Evolutionary conservation across 306 rosid species (phyloP).

Genomic region (Cotoneaster glaucophyllus): DNA sequence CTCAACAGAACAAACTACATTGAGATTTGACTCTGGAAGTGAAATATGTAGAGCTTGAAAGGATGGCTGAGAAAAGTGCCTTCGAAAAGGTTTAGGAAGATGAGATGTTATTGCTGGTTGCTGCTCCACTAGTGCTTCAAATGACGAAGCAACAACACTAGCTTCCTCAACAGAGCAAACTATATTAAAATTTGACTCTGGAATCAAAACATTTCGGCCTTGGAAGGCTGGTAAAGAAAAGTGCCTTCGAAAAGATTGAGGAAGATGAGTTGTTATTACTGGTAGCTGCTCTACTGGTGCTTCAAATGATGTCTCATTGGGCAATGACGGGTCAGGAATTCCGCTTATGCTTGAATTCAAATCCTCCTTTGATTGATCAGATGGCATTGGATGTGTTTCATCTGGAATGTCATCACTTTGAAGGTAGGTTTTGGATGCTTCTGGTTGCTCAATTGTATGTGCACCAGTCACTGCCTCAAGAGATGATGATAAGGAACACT

Average conservation of each 20-base stretch:
- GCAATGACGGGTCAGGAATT: slow-evolving; percentile 6
- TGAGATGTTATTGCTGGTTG: slow-evolving; percentile 42
- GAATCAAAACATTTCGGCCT: slow-evolving; percentile 8
- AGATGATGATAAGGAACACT: slow-evolving; percentile 7
- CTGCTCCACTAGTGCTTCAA: slow-evolving; percentile 1
- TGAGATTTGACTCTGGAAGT: slow-evolving; percentile 20
- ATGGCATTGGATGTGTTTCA: slow-evolving; percentile 4
- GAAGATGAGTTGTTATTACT: slow-evolving; percentile 38
- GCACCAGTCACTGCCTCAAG: slow-evolving; percentile 8
- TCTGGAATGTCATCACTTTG: slow-evolving; percentile 4
- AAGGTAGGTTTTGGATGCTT: slow-evolving; percentile 10
- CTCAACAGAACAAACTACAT: neutral
- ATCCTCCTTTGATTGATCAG: slow-evolving; percentile 10
- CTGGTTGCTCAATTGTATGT: slow-evolving; percentile 5
- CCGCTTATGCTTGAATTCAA: neutral
- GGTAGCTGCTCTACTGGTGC: slow-evolving; percentile 21
- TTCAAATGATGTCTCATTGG: slow-evolving; percentile 20
- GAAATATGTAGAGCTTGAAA: slow-evolving; percentile 11
- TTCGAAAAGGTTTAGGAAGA: slow-evolving; percentile 38
- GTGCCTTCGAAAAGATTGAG: slow-evolving; percentile 39
- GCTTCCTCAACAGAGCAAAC: neutral
- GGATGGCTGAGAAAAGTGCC: slow-evolving; percentile 37
- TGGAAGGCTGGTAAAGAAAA: slow-evolving; percentile 37
- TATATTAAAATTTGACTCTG: slow-evolving; percentile 17
- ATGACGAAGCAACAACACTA: slow-evolving; percentile 2